Conservation (phyloP, 73 alveolate genomes). For the Stentor roeselii region DNA sequence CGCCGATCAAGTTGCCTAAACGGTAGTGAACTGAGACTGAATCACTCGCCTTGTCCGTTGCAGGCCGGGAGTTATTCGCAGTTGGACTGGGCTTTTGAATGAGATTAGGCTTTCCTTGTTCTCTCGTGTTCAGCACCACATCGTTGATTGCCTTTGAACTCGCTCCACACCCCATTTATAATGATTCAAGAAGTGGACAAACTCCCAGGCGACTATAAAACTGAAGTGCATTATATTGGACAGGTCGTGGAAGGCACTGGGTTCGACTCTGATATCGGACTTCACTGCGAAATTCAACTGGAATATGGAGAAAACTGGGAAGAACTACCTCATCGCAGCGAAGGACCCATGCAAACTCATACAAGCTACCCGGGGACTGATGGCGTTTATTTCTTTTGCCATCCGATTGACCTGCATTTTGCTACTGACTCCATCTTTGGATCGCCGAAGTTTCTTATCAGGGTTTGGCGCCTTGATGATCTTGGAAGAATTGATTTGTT, state of each 20-base stretch:
- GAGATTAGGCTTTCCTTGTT: too few relatives aligned
- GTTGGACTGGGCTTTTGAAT: too few relatives aligned
- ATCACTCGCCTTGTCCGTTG: too few relatives aligned
- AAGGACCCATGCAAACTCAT: slow-evolving; percentile 67
- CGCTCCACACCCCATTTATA: too few relatives aligned
- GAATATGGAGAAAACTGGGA: slow-evolving; percentile 81
- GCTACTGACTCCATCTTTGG: slow-evolving; percentile 62
- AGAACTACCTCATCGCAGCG: slow-evolving; percentile 40
- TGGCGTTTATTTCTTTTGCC: slow-evolving; percentile 67
- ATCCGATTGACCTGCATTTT: slow-evolving; percentile 85
- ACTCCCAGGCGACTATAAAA: slow-evolving; percentile 49
- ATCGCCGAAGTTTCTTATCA: slow-evolving; percentile 64
- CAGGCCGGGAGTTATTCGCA: too few relatives aligned
- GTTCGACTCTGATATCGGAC: slow-evolving; percentile 79
- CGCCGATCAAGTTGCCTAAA: slow-evolving; percentile 26
- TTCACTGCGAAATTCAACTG: slow-evolving; percentile 74
- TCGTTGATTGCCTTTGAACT: too few relatives aligned
- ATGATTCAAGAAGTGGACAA: background rate
- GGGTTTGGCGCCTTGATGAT: slow-evolving; percentile 84
- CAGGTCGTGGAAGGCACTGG: slow-evolving; percentile 78
- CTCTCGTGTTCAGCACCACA: too few relatives aligned
- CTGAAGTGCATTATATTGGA: slow-evolving; percentile 82
- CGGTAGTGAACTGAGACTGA: too few relatives aligned
- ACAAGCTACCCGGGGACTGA: slow-evolving; percentile 75
- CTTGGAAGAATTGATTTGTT: slow-evolving; percentile 78